Conservation (phyloP, 1,284 basidiomycete species). For the Rhodotorula glutinis region DNA sequence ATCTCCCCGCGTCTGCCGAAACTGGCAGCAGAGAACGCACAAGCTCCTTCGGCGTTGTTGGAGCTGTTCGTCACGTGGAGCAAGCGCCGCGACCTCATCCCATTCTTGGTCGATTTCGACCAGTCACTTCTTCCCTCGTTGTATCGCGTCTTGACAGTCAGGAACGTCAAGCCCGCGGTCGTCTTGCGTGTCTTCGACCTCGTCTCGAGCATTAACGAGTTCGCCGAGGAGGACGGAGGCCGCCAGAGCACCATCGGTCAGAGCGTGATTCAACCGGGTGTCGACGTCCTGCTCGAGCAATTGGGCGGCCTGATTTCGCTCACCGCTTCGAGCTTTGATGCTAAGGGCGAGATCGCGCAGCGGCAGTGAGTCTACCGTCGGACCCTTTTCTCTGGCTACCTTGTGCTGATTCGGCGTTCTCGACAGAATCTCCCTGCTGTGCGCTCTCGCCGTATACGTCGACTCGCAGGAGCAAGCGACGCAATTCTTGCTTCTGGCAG, state of each 20-base stretch:
- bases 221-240: constrained; percentile 54
- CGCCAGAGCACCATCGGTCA: constrained; percentile 52
- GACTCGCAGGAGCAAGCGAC: constrained; percentile 68
- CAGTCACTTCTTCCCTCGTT: constrained; percentile 67
- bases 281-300: constrained; percentile 70
- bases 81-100: constrained; percentile 58
- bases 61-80: constrained; percentile 84
- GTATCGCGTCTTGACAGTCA: constrained; percentile 74
- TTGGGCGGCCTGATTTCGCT: constrained; percentile 68
- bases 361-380: constrained; percentile 55
- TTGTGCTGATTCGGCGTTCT: neutral
- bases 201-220: constrained; percentile 66
- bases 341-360: constrained; percentile 68
- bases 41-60: constrained; percentile 83
- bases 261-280: constrained; percentile 68
- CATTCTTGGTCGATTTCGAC: constrained; percentile 69
- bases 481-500: constrained; percentile 69
- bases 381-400: neutral
- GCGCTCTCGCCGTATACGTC: constrained; percentile 73
- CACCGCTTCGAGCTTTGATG: constrained; percentile 55
- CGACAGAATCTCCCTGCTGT: constrained; percentile 64
- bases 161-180: constrained; percentile 82
- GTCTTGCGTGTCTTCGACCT: constrained; percentile 81
- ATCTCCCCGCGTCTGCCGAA: constrained; percentile 76
- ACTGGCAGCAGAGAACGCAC: constrained; percentile 82